Evolutionary conservation across 192 early-diverging fungal species (phyloP), one percentile per base, ranked within the genome.

Genomic region (Coemansia umbellata): DNA sequence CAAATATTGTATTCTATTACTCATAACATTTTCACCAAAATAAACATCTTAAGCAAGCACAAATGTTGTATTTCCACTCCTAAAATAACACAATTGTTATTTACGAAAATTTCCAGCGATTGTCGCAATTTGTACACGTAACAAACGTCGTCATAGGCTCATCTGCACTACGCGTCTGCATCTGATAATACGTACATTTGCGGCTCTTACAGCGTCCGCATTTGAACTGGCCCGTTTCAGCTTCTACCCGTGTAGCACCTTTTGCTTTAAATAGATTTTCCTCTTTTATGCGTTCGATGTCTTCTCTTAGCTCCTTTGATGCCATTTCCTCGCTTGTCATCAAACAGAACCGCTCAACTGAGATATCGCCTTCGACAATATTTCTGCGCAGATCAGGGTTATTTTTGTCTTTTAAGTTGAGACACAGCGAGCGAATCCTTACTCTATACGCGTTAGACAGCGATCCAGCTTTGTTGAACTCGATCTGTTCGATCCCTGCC

Each of bases 81-180:
- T n/a, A n/a, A n/a, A n/a, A n/a, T n/a, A n/a, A n/a, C n/a, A n/a
- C n/a, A n/a, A n/a, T n/a, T n/a, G n/a, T n/a, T 19, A 26, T 26
- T 33, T 42, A 67, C 27, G 55, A 63, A 23, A 67, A 72, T 80
- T 93, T 96, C 93, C 93, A 96, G 18, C 80, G 78, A 58, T 94
- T 90, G 24, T 81, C 79, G 69, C 95, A 98, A 19, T 76, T 79
- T 28, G 82, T 71, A 60, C 95, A 98, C 0, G 91, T 94, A 31
- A 98, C 95, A 80, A 96, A 96, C 0, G 92, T 94, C 3, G 92
- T 94, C 95, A 98, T 98, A 17, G 95, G 95, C 78, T 99, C 96
- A 82, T 99, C 96, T 10, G 96, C 96, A 47, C 85, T 88, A 32
- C 96, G 82, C 13, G 95, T 99, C 80, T 93, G 91, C 89, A 91